These are phyloP conservation scores for Mucor velutinosus DNA, from an alignment of 371 early-diverging fungal species.

Conservation along the genomic window DNA sequence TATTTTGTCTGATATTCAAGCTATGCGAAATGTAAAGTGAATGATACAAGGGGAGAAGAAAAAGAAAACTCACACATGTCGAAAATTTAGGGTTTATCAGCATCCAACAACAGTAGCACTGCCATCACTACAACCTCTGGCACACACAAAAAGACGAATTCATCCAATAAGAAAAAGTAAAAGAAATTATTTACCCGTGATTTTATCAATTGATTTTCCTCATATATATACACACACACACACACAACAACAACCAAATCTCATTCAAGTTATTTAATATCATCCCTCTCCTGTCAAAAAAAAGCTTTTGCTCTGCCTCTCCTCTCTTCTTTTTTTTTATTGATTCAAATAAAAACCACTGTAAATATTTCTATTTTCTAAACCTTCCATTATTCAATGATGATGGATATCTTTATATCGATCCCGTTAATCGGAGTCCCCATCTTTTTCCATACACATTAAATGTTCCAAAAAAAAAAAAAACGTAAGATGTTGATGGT, in stretches of 20 bases:
- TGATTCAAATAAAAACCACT: neutral
- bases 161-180: slow-evolving; percentile 6
- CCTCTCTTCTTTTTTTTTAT: neutral
- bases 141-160: neutral
- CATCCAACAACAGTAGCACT: neutral
- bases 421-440: neutral
- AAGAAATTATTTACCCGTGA: neutral
- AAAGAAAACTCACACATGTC: neutral
- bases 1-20: slow-evolving; percentile 38
- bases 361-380: slow-evolving; percentile 1
- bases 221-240: neutral
- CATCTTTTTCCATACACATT: neutral
- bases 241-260: neutral
- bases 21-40: slow-evolving; percentile 41
- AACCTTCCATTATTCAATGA: neutral
- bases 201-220: neutral
- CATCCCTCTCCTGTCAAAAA: neutral
- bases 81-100: slow-evolving; percentile 4
- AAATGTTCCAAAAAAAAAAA: neutral
- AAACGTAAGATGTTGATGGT: neutral
- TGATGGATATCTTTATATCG: neutral
- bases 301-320: neutral
- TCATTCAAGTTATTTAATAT: neutral
- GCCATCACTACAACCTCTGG: neutral
- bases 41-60: neutral